These are phyloP conservation scores for Aspergillus terreus DNA, from an alignment of 2,329 filamentous ascomycete species.

Conservation along the genomic window DNA sequence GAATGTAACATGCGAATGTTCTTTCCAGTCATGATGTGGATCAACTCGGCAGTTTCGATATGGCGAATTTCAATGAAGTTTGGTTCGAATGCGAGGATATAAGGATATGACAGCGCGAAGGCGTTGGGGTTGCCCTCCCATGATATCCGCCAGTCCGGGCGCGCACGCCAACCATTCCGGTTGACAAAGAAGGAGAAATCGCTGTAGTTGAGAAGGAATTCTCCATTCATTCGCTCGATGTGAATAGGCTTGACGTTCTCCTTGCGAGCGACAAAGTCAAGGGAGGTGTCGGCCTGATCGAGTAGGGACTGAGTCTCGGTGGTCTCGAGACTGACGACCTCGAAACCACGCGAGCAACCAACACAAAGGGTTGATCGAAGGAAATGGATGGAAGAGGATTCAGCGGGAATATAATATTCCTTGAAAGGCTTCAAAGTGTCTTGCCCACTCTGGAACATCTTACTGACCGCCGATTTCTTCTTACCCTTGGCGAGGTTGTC, in stretches of 20 bases:
- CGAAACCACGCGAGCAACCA: slow-evolving; percentile 90
- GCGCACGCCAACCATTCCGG: slow-evolving; percentile 92
- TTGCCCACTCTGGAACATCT: slow-evolving; percentile 91
- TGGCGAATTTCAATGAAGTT: slow-evolving; percentile 97
- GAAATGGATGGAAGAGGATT: slow-evolving; percentile 98
- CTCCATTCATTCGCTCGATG: slow-evolving; percentile 93
- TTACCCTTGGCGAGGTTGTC: slow-evolving; percentile 90
- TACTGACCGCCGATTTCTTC: slow-evolving; percentile 91
- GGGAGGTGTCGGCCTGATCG: slow-evolving; percentile 94
- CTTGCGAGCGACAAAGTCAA: slow-evolving; percentile 93
- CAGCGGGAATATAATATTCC: slow-evolving; percentile 97
- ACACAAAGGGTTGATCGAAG: slow-evolving; percentile 95
- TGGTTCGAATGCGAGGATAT: slow-evolving; percentile 93
- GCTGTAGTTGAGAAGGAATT: slow-evolving; percentile 96
- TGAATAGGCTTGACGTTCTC: slow-evolving; percentile 94
- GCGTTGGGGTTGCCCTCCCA: slow-evolving; percentile 93
- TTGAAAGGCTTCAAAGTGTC: slow-evolving; percentile 96
- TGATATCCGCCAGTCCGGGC: slow-evolving; percentile 93
- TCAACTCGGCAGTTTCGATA: slow-evolving; percentile 84
- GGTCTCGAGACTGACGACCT: slow-evolving; percentile 93
- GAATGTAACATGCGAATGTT: slow-evolving; percentile 97
- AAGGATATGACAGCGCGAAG: slow-evolving; percentile 93
- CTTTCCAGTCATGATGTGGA: slow-evolving; percentile 94
- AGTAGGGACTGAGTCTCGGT: slow-evolving; percentile 97
- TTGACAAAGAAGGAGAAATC: slow-evolving; percentile 99